Evolutionary conservation across 2,329 filamentous ascomycete genomes (phyloP).

Genomic region (Rhynchosporium agropyri): DNA sequence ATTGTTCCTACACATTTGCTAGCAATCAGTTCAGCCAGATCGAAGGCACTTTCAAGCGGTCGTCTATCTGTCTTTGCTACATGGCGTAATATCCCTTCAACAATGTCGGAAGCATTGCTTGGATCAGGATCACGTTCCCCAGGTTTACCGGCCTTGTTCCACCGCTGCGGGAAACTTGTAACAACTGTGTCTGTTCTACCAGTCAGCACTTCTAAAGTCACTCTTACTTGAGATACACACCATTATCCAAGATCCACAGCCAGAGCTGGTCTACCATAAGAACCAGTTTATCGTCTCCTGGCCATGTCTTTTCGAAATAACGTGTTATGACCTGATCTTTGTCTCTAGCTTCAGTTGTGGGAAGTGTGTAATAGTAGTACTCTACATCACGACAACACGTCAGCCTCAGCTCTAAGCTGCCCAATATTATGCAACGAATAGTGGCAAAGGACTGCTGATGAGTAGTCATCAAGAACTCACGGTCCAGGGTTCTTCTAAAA

Average conservation of each 20-base stretch:
- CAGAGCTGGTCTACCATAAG: slow-evolving; percentile 14
- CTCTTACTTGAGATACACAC: background rate
- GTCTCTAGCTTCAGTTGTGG: slow-evolving; percentile 8
- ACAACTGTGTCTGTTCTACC: background rate
- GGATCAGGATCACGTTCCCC: slow-evolving; percentile 6
- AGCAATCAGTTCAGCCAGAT: slow-evolving; percentile 6
- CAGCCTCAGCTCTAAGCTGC: background rate
- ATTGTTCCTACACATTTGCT: slow-evolving; percentile 13
- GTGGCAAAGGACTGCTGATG: no score
- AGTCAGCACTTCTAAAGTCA: background rate
- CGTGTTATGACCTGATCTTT: slow-evolving; percentile 8
- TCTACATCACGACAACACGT: background rate
- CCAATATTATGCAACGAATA: background rate
- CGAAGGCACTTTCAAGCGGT: background rate
- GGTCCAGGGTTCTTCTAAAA: slow-evolving; percentile 7
- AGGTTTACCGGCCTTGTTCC: background rate
- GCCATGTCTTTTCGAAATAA: slow-evolving; percentile 7
- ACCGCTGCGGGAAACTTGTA: slow-evolving; percentile 8
- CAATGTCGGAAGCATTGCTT: slow-evolving; percentile 6
- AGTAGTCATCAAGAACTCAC: background rate
- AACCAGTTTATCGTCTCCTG: slow-evolving; percentile 1
- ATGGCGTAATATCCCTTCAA: slow-evolving; percentile 4
- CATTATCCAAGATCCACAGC: slow-evolving; percentile 11
- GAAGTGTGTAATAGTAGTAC: slow-evolving; percentile 14
- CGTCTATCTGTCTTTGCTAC: background rate